Evolutionary conservation across 495 filamentous ascomycete species (phyloP), one percentile per base, ranked within the genome.

Genomic region (Aspergillus egyptiacus): DNA sequence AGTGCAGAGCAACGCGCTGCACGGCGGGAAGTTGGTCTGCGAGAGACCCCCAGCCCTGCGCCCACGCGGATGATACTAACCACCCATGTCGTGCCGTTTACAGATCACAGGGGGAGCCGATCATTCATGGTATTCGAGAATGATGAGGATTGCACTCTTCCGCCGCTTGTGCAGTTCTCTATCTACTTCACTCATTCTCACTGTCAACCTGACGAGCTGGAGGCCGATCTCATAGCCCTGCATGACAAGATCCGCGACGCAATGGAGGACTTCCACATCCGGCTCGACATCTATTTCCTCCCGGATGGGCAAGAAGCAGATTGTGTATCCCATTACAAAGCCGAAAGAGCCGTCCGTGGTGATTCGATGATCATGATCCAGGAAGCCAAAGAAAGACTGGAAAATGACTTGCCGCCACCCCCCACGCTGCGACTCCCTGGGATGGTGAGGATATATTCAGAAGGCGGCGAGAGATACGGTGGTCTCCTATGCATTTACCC

Each of bases 51-150:
- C 17, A 5, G 3, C 28, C 9, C 14, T 2, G 1, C 18, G 13
- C 9, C 25, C 4, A 34, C 5, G 18, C 5, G 17, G 10, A 23
- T 25, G 19, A 9, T 20, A 19, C 41, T 13, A 31, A 20, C n/a
- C 17, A 39, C 36, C 23, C 36, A 39, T 13, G 46, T 41, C 36
- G 11, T 49, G 13, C 46, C 46, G 7, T 49, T 49, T 13, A 10
- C n/a, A 8, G 46, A 49, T 19, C 36, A 49, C 27, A 10, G 15
- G 13, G 17, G 27, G 34, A 33, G 14, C 27, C 13, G 9, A 9
- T 41, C 46, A 2, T 49, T 32, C 36, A 49, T 41, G 46, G 36
- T 49, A 9, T 49, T 41, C 22, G 36, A 41, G 23, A 49, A 17
- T 18, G 36, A 39, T 7, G 34, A 46, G 20, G 24, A 35, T 8